Evolutionary conservation across 2,329 filamentous ascomycete genomes (phyloP), one percentile per base, ranked within the genome.

Genomic region (Verticillium albo-atrum): DNA sequence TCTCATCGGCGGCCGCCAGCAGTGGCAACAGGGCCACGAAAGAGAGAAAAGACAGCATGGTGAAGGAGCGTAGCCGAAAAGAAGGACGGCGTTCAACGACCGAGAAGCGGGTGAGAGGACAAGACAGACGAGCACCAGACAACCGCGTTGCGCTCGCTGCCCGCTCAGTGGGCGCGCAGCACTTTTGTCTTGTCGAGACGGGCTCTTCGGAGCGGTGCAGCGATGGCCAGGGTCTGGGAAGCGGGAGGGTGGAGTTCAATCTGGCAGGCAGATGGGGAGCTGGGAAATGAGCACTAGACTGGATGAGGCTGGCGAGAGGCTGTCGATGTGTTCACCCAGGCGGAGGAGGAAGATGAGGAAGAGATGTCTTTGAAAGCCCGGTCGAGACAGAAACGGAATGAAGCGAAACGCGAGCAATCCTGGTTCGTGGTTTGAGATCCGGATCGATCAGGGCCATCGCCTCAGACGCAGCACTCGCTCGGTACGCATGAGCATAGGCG

Each of bases 1-100:
- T 56, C 9, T 65, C 61, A 17, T 67, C 61, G 17, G 61, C 64
- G 42, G 65, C 63, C 26, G 71, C 59, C 15, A 74, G 64, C n/a
- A 74, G 57, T 47, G 66, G 63, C 57, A 73, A 61, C 56, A 70
- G 58, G 51, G 63, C 56, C 30, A 64, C 58, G 34, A 56, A 57
- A 55, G 55, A 42, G 25, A 37, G 9, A n/a, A 55, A 52, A 23
- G 32, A 53, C 17, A 62, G 57, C 62, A 64, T 64, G 25, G 52
- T 52, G 61, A 61, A 55, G 25, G 58, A 59, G 58, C 10, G 20
- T 25, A 27, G 42, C 54, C 23, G 12, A 30, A 14, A 32, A 10
- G 51, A 14, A 50, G 6, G 20, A 23, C 42, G 42, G 42, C 42
- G n/a, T 12, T 23, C n/a, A 50, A 23, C 4, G 42, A 23, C n/a